Evolutionary conservation across 495 filamentous ascomycete genomes (phyloP).

Genomic region (Amphirosellinia nigrospora): DNA sequence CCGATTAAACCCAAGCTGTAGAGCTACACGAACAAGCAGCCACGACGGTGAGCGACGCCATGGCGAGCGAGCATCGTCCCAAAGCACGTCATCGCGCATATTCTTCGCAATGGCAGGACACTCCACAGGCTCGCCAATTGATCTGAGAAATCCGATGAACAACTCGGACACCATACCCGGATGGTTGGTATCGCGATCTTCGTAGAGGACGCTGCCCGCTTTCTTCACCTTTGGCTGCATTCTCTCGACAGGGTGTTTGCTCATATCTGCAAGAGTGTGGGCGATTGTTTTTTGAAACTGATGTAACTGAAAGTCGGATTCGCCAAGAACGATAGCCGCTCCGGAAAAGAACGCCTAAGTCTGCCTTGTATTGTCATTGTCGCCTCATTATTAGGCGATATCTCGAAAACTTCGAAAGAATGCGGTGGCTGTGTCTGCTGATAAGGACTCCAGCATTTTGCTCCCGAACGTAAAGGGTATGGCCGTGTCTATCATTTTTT

Average conservation of each 20-base stretch:
- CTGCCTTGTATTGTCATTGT: constrained; percentile 56
- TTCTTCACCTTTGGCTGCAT: constrained; percentile 51
- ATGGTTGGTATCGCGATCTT: constrained; percentile 59
- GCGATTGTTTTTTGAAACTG: constrained; percentile 47
- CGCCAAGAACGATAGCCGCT: constrained; percentile 44
- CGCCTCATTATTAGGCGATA: constrained; percentile 52
- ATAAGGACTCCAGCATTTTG: constrained; percentile 67
- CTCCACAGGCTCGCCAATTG: constrained; percentile 40
- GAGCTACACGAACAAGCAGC: constrained; percentile 62
- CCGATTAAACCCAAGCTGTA: constrained; percentile 45
- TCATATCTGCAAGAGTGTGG: constrained; percentile 50
- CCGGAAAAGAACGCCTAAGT: constrained; percentile 62
- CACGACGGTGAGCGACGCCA: constrained; percentile 65
- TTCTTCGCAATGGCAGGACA: constrained; percentile 49
- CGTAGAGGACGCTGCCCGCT: constrained; percentile 40
- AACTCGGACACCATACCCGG: constrained; percentile 61
- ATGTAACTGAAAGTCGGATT: constrained; percentile 38
- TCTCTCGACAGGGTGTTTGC: constrained; percentile 43
- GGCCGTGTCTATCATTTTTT: constrained; percentile 22
- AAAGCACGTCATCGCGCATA: constrained; percentile 65
- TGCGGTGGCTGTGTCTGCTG: constrained; percentile 30
- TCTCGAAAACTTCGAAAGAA: constrained; percentile 63
- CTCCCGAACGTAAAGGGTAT: constrained; percentile 52
- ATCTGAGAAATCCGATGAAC: constrained; percentile 52
- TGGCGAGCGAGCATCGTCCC: constrained; percentile 45